Evolutionary conservation across 345 rosid genomes (phyloP).

Genomic region (Boechera divaricarpa): DNA sequence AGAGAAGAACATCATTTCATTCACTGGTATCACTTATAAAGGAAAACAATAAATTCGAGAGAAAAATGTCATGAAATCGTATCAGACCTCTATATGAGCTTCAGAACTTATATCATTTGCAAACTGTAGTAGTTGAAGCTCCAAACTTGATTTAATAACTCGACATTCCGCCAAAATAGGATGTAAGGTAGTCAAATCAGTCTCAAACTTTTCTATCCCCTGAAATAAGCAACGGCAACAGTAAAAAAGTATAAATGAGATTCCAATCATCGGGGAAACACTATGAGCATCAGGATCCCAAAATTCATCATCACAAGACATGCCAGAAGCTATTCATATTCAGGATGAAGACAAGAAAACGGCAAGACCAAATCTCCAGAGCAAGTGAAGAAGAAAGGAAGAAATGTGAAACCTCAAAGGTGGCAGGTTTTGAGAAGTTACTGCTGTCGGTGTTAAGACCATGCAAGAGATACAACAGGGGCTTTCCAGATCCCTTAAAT

Average conservation of each 20-base stretch:
- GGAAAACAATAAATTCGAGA: background rate
- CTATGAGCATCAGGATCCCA: constrained; percentile 17
- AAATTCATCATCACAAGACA: constrained; percentile 6
- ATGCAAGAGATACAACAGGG: constrained; percentile 73
- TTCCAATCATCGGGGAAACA: constrained; percentile 17
- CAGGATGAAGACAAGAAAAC: constrained; percentile 25
- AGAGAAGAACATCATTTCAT: constrained; percentile 1
- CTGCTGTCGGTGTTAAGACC: constrained; percentile 92
- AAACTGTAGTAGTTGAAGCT: constrained; percentile 87
- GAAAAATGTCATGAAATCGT: background rate
- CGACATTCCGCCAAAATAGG: constrained; percentile 95
- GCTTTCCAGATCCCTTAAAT: constrained; percentile 61
- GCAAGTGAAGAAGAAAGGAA: constrained; percentile 26
- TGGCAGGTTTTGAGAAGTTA: constrained; percentile 81
- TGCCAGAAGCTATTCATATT: constrained; percentile 14
- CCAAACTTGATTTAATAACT: constrained; percentile 76
- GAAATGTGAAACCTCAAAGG: constrained; percentile 65
- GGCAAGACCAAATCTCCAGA: constrained; percentile 15
- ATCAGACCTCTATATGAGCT: constrained; percentile 86
- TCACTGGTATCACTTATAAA: background rate
- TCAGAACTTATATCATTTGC: constrained; percentile 97
- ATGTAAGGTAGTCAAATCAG: constrained; percentile 75
- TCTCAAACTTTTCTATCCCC: constrained; percentile 78
- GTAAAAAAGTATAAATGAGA: constrained; percentile 5
- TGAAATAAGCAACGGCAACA: constrained; percentile 42